Evolutionary conservation across 192 early-diverging fungal genomes (phyloP).

Genomic region (Chytriomyces hyalinus): DNA sequence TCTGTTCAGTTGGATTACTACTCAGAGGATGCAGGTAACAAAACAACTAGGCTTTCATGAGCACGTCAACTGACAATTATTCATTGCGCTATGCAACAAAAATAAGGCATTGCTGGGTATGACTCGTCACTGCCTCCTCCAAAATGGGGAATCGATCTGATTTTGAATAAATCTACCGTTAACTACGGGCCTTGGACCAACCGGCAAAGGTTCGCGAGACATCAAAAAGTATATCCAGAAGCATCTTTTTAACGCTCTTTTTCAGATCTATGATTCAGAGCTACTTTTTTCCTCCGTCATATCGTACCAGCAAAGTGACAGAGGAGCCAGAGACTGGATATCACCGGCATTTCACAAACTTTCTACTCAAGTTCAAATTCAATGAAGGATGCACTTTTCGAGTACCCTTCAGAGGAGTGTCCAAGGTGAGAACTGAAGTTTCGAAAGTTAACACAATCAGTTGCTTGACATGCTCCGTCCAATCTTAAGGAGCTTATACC

Average conservation of each 20-base stretch:
- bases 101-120: conserved; percentile 40
- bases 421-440: conserved; percentile 58
- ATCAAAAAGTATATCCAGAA: neutral
- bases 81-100: conserved; percentile 26
- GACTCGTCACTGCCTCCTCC: conserved; percentile 47
- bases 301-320: conserved; percentile 58
- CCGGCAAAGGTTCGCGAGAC: conserved; percentile 62
- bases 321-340: conserved; percentile 57
- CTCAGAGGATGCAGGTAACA: conserved; percentile 67
- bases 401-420: conserved; percentile 72
- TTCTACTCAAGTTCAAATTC: conserved; percentile 70
- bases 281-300: conserved; percentile 76
- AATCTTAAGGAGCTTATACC: too few relatives aligned
- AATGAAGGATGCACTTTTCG: conserved; percentile 60
- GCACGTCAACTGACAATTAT: neutral
- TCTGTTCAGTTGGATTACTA: conserved; percentile 66
- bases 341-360: conserved; percentile 56
- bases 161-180: conserved; percentile 59
- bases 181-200: conserved; percentile 85
- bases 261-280: conserved; percentile 62
- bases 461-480: too few relatives aligned
- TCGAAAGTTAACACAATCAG: conserved; percentile 2
- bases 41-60: neutral
- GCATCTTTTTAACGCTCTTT: neutral
- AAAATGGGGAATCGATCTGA: conserved; percentile 74